phyloP scores from a whole-genome alignment of 495 filamentous ascomycete species.

The Ascobolus immersus region DNA sequence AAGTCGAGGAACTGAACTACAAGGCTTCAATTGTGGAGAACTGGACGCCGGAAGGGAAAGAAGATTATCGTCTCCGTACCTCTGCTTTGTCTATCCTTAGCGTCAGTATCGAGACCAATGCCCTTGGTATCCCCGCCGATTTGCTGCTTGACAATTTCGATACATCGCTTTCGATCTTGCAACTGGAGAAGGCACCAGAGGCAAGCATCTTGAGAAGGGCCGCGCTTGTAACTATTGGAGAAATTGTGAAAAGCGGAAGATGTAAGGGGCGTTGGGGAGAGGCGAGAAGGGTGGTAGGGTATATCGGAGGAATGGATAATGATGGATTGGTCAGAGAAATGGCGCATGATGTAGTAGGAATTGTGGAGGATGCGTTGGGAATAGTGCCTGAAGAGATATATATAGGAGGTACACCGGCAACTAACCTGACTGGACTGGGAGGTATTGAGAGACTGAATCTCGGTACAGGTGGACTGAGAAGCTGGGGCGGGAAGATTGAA shows the following conservation, averaged over 20 bases:
- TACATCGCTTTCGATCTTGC: constrained; percentile 36
- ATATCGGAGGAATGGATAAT: constrained; percentile 39
- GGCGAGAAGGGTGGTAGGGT: constrained; percentile 35
- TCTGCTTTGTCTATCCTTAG: constrained; percentile 55
- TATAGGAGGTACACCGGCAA: no score
- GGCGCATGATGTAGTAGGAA: constrained; percentile 42
- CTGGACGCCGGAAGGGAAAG: constrained; percentile 38
- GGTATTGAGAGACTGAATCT: no score
- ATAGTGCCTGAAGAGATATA: no score
- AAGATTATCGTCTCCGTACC: constrained; percentile 53
- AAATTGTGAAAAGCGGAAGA: constrained; percentile 33
- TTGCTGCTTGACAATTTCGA: constrained; percentile 36
- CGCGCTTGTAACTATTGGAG: constrained; percentile 41
- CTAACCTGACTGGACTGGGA: no score
- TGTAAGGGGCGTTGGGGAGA: constrained; percentile 32
- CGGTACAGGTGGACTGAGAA: no score
- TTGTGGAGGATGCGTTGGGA: constrained; percentile 38
- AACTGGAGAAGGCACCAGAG: constrained; percentile 35
- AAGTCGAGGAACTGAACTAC: constrained; percentile 1
- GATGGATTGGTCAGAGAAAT: constrained; percentile 53
- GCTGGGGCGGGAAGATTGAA: no score
- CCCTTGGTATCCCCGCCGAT: constrained; percentile 30
- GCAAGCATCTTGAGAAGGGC: constrained; percentile 49
- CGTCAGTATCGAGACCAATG: constrained; percentile 37
- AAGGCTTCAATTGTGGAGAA: constrained; percentile 37